Evolutionary conservation across 305 asterid genomes (phyloP).

Genomic region (Nicotiana rustica): DNA sequence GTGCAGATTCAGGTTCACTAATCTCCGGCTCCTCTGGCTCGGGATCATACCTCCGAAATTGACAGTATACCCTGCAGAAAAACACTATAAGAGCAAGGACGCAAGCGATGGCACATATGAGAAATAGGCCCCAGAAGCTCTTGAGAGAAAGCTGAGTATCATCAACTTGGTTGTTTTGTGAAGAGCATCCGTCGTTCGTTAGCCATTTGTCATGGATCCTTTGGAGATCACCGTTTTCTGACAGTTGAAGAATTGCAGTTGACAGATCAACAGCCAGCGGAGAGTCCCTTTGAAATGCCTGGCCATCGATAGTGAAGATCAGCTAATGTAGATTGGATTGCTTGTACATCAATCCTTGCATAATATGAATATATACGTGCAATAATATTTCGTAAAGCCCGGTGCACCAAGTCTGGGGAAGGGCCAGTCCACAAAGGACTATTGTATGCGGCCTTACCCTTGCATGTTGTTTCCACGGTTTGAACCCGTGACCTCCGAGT

Average conservation of each 20-base stretch:
- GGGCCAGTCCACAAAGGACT: too few relatives aligned
- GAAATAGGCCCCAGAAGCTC: constrained; percentile 96
- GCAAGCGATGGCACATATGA: constrained; percentile 73
- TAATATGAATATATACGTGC: not conserved
- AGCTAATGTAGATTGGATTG: not conserved
- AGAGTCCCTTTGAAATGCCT: constrained; percentile 92
- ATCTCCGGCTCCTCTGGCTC: constrained; percentile 46
- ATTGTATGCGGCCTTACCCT: too few relatives aligned
- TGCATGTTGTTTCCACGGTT: too few relatives aligned
- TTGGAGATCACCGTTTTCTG: constrained; percentile 91
- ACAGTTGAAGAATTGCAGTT: constrained; percentile 84
- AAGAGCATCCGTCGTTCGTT: constrained; percentile 54
- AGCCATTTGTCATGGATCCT: constrained; percentile 93
- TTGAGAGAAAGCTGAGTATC: constrained; percentile 68
- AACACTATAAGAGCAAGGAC: constrained; percentile 58
- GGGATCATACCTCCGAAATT: constrained; percentile 55
- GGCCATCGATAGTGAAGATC: constrained; percentile 17
- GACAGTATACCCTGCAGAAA: constrained; percentile 60
- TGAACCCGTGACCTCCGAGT: too few relatives aligned
- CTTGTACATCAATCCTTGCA: constrained; percentile 5
- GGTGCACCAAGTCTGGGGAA: too few relatives aligned
- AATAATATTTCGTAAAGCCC: too few relatives aligned
- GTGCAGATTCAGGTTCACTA: constrained; percentile 36
- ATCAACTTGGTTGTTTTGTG: constrained; percentile 43
- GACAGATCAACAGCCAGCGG: constrained; percentile 77